phyloP scores from a whole-genome alignment of 768 basidiomycete species.

The Amanita thiersii region DNA sequence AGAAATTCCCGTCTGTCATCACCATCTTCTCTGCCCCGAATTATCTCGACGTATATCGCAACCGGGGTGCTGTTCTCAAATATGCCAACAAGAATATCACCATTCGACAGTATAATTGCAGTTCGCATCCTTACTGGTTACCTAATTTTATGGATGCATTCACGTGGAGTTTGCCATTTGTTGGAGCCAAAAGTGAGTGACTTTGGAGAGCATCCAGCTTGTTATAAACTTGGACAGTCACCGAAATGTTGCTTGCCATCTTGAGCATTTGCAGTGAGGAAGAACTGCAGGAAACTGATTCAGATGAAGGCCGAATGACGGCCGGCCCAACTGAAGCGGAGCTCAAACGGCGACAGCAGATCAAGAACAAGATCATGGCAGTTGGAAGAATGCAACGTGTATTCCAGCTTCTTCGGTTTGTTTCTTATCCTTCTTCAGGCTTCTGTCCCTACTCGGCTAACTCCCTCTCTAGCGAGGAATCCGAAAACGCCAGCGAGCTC shows the following conservation, averaged over 20 bases:
- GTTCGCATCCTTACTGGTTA: conserved; percentile 87
- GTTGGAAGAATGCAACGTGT: conserved; percentile 89
- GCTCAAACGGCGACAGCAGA: conserved; percentile 53
- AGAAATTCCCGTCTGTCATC: conserved; percentile 94
- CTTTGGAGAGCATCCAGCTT: conserved; percentile 8
- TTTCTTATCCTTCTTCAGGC: conserved; percentile 8
- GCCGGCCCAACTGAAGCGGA: conserved; percentile 29
- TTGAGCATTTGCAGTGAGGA: conserved; percentile 90
- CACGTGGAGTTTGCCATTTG: conserved; percentile 96
- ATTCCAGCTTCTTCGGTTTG: conserved; percentile 82
- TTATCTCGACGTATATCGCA: conserved; percentile 94
- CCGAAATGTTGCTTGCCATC: conserved; percentile 95
- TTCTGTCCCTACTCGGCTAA: conserved; percentile 1
- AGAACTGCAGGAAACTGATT: conserved; percentile 63
- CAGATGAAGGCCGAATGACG: conserved; percentile 28
- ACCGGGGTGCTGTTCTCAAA: conserved; percentile 94
- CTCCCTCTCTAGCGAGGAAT: conserved; percentile 49
- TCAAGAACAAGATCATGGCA: conserved; percentile 91
- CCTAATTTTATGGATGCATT: conserved; percentile 99
- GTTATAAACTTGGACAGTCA: conserved; percentile 43
- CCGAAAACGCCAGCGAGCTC: conserved; percentile 72
- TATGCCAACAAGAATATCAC: conserved; percentile 97
- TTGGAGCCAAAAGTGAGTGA: conserved; percentile 87
- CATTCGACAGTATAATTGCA: conserved; percentile 79
- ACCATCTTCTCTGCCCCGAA: conserved; percentile 98